Evolutionary conservation across 768 basidiomycete species (phyloP).

Genomic region (Tylopilus subfusipes): DNA sequence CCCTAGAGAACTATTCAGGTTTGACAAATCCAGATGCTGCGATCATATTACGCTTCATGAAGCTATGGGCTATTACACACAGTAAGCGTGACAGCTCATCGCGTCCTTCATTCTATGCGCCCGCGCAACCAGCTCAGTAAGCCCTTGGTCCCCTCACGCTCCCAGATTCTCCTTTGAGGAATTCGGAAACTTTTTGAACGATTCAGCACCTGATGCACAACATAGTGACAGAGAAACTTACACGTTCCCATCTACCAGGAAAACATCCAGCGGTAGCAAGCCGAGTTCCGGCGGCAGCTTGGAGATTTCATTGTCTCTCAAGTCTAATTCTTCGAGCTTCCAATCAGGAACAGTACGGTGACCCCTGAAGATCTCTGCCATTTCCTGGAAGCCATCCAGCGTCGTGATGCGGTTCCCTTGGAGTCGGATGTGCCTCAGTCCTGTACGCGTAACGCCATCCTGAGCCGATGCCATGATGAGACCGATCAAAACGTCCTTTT

Average conservation of each 20-base stretch:
- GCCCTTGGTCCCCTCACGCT: constrained; percentile 82
- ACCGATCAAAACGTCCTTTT: constrained; percentile 42
- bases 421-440: constrained; percentile 62
- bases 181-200: constrained; percentile 64
- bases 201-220: background rate
- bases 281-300: constrained; percentile 69
- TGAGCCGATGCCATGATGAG: constrained; percentile 49
- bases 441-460: constrained; percentile 37
- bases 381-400: constrained; percentile 56
- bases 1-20: background rate
- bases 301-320: constrained; percentile 77
- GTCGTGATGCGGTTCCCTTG: constrained; percentile 64
- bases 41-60: background rate
- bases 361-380: constrained; percentile 65
- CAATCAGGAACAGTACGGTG: constrained; percentile 60
- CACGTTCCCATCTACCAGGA: constrained; percentile 83
- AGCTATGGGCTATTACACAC: constrained; percentile 1
- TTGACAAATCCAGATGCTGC: background rate
- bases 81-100: background rate
- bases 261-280: constrained; percentile 71
- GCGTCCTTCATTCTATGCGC: constrained; percentile 51
- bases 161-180: constrained; percentile 79
- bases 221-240: constrained; percentile 39
- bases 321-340: constrained; percentile 79
- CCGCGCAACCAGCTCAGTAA: constrained; percentile 75